Evolutionary conservation across 2,329 filamentous ascomycete genomes (phyloP), one percentile per base, ranked within the genome.

Genomic region (Leptographium wingfieldii): DNA sequence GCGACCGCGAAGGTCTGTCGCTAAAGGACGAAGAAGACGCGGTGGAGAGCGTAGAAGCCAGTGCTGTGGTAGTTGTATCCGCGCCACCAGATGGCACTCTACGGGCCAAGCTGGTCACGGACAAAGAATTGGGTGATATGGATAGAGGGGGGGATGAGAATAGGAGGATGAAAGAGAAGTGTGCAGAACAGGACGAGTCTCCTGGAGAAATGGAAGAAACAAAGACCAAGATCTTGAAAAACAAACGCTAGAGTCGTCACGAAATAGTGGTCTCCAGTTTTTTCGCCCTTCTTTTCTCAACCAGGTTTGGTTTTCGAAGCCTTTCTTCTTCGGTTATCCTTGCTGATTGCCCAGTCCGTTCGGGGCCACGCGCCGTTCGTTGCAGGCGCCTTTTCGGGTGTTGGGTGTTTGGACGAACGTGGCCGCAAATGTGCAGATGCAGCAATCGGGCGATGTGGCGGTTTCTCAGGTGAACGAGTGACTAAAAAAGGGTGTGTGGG

Each of bases 21-120:
- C 74, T 77, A 67, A 75, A 76, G 67, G 79, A 80, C 71, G 81
- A 82, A 62, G 81, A 79, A 69, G 79, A 79, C 66, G 76, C 73
- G 66, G 73, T 70, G 63, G 69, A 69, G 65, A 73, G 70, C 73
- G 73, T 70, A 66, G 76, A 74, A 73, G 78, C 80, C 80, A 83
- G 77, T 66, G 73, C 78, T 68, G 72, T 65, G 63, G 66, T 65
- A 57, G 60, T 63, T 59, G 63, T 59, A 55, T 64, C 64, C 62
- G 61, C 60, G 64, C 63, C 60, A 65, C 64, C 65, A 66, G 67
- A 65, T 64, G 66, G 65, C 65, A 59, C 65, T 65, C 51, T 62
- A 59, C 35, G 57, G 58, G 63, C 64, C 61, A 65, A 59, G 35
- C 63, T 65, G 63, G 58, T 64, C 59, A 63, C 62, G 58, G 58